Percentiles rank a stretch among this genome's conserved stretches.
Conservation (phyloP, 2,329 filamentous ascomycete genomes). For the Ophiostoma montium region DNA sequence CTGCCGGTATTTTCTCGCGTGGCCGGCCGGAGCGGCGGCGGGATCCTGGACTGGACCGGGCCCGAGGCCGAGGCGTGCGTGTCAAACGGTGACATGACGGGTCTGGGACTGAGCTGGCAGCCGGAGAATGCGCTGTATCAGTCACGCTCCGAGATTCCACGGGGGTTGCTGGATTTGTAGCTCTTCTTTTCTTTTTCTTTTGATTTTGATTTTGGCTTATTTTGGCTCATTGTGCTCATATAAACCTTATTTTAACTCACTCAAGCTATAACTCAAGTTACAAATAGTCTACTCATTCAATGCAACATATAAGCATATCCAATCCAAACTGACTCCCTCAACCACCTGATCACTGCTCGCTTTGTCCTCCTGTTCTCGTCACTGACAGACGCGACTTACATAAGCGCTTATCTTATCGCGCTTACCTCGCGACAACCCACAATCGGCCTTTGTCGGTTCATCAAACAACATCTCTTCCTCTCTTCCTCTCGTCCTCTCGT, state of each 20-base stretch:
- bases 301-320: too few species aligned
- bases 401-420: conserved; percentile 1
- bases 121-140: conserved; percentile 23
- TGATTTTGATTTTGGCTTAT: neutral
- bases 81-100: conserved; percentile 11
- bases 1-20: conserved; percentile 10
- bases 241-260: too few species aligned
- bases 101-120: conserved; percentile 23
- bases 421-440: neutral
- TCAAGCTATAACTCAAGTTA: too few species aligned
- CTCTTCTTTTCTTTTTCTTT: neutral
- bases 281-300: too few species aligned
- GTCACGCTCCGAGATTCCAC: conserved; percentile 10
- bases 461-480: neutral
- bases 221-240: too few species aligned
- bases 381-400: neutral
- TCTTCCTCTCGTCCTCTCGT: neutral
- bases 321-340: too few species aligned
- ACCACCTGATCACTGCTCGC: too few species aligned
- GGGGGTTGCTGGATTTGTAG: conserved; percentile 7
- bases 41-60: conserved; percentile 28
- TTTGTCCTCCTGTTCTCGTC: too few species aligned
- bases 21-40: conserved; percentile 17
- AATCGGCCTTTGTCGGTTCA: conserved; percentile 8
- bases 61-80: conserved; percentile 19